phyloP scores from a whole-genome alignment of 163 green algal species.

The Volvox carteri region DNA sequence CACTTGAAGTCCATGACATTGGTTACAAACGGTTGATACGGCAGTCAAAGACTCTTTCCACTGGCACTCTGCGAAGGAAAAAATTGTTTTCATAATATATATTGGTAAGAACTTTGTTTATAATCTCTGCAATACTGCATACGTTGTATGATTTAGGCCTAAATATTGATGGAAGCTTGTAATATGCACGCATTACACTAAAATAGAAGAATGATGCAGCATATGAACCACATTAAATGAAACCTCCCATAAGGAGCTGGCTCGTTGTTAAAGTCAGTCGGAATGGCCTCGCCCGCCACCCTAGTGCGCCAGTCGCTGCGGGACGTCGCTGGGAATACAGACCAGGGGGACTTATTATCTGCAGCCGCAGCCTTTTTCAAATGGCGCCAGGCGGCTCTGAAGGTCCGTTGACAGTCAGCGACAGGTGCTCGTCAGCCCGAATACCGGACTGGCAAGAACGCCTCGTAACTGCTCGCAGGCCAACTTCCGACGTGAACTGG shows the following conservation, averaged over 20 bases:
- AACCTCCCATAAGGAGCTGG: too few relatives aligned
- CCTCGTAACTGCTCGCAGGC: constrained; percentile 17
- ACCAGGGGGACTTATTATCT: constrained; percentile 13
- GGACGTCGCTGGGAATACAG: background rate
- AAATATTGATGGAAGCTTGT: too few relatives aligned
- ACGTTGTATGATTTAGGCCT: too few relatives aligned
- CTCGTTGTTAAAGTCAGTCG: background rate
- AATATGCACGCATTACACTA: too few relatives aligned
- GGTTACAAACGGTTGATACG: constrained; percentile 10
- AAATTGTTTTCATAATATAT: too few relatives aligned
- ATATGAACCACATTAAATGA: too few relatives aligned
- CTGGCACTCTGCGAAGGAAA: background rate
- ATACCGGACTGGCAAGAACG: too few relatives aligned
- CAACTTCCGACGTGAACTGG: constrained; percentile 53
- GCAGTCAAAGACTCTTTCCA: background rate
- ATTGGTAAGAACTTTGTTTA: too few relatives aligned
- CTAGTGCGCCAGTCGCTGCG: background rate
- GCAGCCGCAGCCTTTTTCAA: constrained; percentile 50
- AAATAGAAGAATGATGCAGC: too few relatives aligned
- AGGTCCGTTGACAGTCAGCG: constrained; percentile 35
- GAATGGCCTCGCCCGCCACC: constrained; percentile 4
- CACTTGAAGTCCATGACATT: background rate
- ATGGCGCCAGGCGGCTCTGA: constrained; percentile 53
- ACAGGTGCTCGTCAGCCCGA: too few relatives aligned
- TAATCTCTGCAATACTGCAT: too few relatives aligned